Conservation (phyloP, 352 stramenopile genomes). For the Phytophthora citricola region DNA sequence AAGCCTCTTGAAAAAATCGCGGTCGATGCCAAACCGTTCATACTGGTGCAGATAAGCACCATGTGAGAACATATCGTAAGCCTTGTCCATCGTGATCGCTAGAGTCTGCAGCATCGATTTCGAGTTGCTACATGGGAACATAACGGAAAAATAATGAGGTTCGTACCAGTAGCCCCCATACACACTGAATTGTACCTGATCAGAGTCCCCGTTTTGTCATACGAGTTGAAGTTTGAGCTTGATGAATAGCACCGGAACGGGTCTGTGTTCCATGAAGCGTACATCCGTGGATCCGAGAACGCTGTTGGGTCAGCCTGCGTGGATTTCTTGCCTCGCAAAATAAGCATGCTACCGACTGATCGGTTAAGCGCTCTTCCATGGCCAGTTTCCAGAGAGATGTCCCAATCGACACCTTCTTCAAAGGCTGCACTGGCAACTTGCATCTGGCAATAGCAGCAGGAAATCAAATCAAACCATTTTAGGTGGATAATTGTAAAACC, state of each 20-base stretch:
- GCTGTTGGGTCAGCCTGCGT: slow-evolving; percentile 24
- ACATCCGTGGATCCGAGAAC: slow-evolving; percentile 58
- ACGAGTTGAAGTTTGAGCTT: slow-evolving; percentile 48
- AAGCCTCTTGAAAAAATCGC: slow-evolving; percentile 70
- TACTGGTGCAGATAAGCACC: slow-evolving; percentile 77
- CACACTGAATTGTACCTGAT: slow-evolving; percentile 42
- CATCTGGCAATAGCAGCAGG: slow-evolving; percentile 45
- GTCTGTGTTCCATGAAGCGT: slow-evolving; percentile 44
- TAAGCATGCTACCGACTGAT: slow-evolving; percentile 55
- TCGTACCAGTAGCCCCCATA: neutral
- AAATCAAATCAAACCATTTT: neutral
- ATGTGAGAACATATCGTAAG: slow-evolving; percentile 71
- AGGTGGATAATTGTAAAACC: neutral
- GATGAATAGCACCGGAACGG: slow-evolving; percentile 49
- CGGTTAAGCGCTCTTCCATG: slow-evolving; percentile 42
- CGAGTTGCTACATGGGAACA: slow-evolving; percentile 55
- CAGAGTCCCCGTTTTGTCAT: slow-evolving; percentile 75
- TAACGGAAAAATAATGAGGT: slow-evolving; percentile 1
- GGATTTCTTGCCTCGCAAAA: slow-evolving; percentile 51
- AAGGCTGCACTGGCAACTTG: slow-evolving; percentile 65
- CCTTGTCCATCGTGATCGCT: slow-evolving; percentile 58
- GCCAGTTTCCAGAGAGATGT: slow-evolving; percentile 42
- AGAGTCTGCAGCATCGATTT: slow-evolving; percentile 63
- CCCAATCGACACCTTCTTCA: slow-evolving; percentile 73
- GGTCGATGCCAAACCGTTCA: slow-evolving; percentile 54